A percentile compares a stretch with the other conserved stretches of the same genome.
Conservation (phyloP, 2,329 filamentous ascomycete species). For the Elsinoe fawcettii region DNA sequence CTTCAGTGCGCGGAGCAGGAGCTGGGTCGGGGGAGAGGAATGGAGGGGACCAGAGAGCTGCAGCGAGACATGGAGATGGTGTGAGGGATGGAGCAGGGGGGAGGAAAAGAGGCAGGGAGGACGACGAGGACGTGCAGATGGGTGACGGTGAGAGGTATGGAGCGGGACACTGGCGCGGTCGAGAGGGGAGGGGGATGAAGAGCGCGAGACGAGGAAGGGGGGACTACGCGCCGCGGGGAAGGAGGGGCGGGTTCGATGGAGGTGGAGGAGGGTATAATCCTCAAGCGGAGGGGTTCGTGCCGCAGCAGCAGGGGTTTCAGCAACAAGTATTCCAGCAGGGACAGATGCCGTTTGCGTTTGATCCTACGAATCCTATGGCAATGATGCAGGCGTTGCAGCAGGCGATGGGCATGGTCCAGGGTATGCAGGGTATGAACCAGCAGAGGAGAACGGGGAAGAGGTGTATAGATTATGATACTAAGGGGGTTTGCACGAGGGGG, state of each 20-base stretch:
- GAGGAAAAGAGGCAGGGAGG: neutral
- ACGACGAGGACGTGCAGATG: conserved; percentile 5
- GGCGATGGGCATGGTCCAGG: conserved; percentile 40
- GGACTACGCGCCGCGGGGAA: conserved; percentile 1
- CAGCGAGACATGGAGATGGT: too few species aligned
- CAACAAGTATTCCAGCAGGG: conserved; percentile 20
- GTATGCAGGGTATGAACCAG: conserved; percentile 31
- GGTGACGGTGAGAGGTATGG: conserved; percentile 1
- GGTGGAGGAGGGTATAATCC: neutral
- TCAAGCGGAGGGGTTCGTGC: neutral
- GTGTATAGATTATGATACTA: conserved; percentile 64
- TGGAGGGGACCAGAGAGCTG: too few species aligned
- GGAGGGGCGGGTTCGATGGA: neutral
- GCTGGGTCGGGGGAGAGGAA: neutral
- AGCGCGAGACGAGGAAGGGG: conserved; percentile 5
- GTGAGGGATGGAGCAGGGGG: too few species aligned
- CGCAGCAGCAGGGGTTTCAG: conserved; percentile 5
- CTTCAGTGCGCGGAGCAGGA: neutral
- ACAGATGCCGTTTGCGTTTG: conserved; percentile 45
- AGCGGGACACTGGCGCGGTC: neutral
- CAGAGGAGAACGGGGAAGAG: conserved; percentile 34
- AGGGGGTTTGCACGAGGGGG: conserved; percentile 63
- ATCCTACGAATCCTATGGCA: conserved; percentile 55
- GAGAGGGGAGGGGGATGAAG: conserved; percentile 7
- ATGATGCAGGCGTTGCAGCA: conserved; percentile 57